Conservation (phyloP, 2,329 filamentous ascomycete species). For the Teratosphaeria epicoccoides region DNA sequence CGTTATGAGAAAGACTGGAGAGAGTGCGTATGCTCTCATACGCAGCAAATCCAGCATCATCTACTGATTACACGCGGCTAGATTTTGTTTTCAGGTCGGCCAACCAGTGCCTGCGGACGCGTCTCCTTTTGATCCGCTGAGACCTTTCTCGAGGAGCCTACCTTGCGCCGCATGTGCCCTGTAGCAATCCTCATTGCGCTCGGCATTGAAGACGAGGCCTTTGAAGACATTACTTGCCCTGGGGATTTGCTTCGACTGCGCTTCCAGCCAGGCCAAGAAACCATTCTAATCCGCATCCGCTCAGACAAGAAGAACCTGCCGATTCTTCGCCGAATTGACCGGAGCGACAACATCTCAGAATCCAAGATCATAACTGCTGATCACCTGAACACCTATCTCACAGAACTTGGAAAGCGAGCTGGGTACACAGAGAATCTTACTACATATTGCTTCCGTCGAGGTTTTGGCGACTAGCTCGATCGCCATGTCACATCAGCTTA, state of each 20-base stretch:
- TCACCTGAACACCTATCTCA: background rate
- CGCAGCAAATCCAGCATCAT: too few species aligned
- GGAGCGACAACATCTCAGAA: background rate
- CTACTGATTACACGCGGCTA: too few species aligned
- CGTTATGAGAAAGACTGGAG: too few species aligned
- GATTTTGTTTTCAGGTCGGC: too few species aligned
- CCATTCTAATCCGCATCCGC: background rate
- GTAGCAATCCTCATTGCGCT: slow-evolving; percentile 4
- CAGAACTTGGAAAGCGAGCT: slow-evolving; percentile 2
- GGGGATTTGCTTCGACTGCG: slow-evolving; percentile 1
- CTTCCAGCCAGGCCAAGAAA: background rate
- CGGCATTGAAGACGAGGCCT: slow-evolving; percentile 4
- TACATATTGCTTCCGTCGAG: slow-evolving; percentile 5
- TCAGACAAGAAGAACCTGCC: background rate
- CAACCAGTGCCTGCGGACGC: too few species aligned
- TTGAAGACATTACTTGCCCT: background rate
- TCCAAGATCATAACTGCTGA: slow-evolving; percentile 1
- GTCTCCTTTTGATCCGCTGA: background rate
- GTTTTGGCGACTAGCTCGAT: slow-evolving; percentile 5
- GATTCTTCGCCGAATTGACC: background rate
- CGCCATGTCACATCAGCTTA: slow-evolving; percentile 3
- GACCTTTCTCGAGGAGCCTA: slow-evolving; percentile 1
- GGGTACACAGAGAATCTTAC: slow-evolving; percentile 3
- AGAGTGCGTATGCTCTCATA: too few species aligned
- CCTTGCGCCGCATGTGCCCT: slow-evolving; percentile 1